Evolutionary conservation across 805 yeast species (phyloP).

Genomic region (Candida boleticola): DNA sequence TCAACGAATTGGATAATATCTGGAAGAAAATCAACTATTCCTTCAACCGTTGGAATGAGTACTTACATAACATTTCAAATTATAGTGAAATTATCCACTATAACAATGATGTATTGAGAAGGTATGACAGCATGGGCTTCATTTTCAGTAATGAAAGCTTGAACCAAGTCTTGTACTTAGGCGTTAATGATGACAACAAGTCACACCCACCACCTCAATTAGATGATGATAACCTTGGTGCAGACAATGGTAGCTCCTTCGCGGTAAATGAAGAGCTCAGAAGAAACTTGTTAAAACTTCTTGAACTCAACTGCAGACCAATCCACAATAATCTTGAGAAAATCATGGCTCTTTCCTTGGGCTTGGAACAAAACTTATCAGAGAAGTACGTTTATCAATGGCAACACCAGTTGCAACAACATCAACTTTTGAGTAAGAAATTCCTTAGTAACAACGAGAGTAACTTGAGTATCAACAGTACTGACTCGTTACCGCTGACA

Average conservation of each 20-base stretch:
- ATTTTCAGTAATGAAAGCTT: conserved; percentile 43
- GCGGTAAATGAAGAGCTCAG: conserved; percentile 23
- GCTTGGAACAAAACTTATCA: conserved; percentile 58
- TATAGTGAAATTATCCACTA: conserved; percentile 37
- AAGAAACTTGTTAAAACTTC: conserved; percentile 41
- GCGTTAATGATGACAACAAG: conserved; percentile 31
- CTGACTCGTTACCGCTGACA: conserved; percentile 15
- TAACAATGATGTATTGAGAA: conserved; percentile 38
- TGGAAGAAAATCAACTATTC: conserved; percentile 70
- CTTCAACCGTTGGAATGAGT: conserved; percentile 80
- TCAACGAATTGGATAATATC: conserved; percentile 60
- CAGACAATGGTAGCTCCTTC: conserved; percentile 1
- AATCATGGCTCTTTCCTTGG: conserved; percentile 63
- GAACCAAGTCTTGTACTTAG: conserved; percentile 41
- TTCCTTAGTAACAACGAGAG: conserved; percentile 15
- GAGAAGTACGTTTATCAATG: conserved; percentile 28
- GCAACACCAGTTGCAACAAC: conserved; percentile 4
- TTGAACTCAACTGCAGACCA: conserved; percentile 43
- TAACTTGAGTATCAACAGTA: conserved; percentile 23
- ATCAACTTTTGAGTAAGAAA: conserved; percentile 1
- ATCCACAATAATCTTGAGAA: conserved; percentile 41
- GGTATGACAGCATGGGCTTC: conserved; percentile 42
- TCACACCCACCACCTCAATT: conserved; percentile 14
- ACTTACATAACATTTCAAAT: conserved; percentile 49
- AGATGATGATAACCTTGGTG: conserved; percentile 3